Percentiles rank a stretch among this genome's conserved stretches.
These are phyloP conservation scores for Coemansia sp. DNA, from an alignment of 192 early-diverging fungal species.

Conservation along the genomic window DNA sequence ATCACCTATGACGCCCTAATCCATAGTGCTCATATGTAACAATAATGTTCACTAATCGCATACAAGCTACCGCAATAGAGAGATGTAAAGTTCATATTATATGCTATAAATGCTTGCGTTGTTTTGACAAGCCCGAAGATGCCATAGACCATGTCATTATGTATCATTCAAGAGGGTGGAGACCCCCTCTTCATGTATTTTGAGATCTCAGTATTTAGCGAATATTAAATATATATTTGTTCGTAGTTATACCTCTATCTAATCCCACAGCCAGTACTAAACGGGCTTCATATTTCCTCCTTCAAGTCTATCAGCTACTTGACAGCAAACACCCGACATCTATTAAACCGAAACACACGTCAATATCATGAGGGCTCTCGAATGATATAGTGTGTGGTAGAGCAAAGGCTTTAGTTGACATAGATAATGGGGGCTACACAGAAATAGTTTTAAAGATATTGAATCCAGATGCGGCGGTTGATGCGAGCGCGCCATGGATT, in stretches of 20 bases:
- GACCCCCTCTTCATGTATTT: background rate
- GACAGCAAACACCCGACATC: background rate
- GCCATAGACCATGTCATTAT: background rate
- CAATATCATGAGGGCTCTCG: background rate
- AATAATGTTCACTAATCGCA: background rate
- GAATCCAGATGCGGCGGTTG: slow-evolving; percentile 85
- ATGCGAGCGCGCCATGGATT: slow-evolving; percentile 85
- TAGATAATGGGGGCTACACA: slow-evolving; percentile 47
- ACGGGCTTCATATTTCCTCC: background rate
- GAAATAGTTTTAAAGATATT: slow-evolving; percentile 99
- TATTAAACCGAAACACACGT: background rate
- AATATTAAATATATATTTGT: background rate
- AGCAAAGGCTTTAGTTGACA: background rate
- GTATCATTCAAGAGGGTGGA: background rate
- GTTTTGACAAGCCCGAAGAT: background rate
- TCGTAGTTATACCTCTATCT: no score
- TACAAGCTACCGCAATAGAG: background rate
- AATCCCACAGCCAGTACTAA: background rate
- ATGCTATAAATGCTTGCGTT: background rate
- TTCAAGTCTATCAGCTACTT: no score
- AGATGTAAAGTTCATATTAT: background rate
- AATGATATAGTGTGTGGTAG: background rate
- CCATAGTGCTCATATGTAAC: no score
- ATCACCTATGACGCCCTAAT: no score
- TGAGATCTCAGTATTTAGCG: background rate